Conservation (phyloP, 2,329 filamentous ascomycete species). For the Colletotrichum sp. region DNA sequence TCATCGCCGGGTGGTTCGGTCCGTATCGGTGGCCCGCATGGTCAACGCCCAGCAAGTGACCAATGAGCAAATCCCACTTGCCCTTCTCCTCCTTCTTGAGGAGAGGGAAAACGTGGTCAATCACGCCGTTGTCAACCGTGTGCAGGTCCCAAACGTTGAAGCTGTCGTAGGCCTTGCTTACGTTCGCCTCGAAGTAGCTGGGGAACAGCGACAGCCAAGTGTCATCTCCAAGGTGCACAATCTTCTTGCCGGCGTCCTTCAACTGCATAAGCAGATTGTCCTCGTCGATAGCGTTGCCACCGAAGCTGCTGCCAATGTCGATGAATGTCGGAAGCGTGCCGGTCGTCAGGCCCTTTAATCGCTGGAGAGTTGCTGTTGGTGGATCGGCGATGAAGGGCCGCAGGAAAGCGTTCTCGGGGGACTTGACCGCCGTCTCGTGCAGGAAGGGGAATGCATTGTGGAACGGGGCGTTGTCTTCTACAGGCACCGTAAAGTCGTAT, state of each 20-base stretch:
- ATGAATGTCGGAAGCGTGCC: conserved; percentile 95
- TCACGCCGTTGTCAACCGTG: conserved; percentile 94
- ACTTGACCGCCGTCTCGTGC: conserved; percentile 77
- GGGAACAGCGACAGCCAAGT: conserved; percentile 96
- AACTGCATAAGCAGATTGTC: conserved; percentile 77
- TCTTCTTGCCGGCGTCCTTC: conserved; percentile 67
- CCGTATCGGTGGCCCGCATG: conserved; percentile 97
- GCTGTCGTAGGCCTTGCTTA: conserved; percentile 90
- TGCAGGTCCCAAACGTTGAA: conserved; percentile 99
- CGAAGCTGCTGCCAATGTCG: conserved; percentile 93
- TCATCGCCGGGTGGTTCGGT: conserved; percentile 91
- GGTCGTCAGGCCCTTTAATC: conserved; percentile 92
- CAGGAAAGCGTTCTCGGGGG: conserved; percentile 84
- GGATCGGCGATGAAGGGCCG: conserved; percentile 97
- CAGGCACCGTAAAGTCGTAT: conserved; percentile 95
- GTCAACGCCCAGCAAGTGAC: conserved; percentile 93
- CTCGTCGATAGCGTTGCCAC: conserved; percentile 93
- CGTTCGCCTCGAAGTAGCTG: conserved; percentile 85
- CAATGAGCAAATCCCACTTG: conserved; percentile 94
- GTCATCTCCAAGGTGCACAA: conserved; percentile 96
- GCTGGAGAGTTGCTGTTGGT: conserved; percentile 89
- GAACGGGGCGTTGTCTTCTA: conserved; percentile 63
- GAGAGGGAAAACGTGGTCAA: conserved; percentile 86
- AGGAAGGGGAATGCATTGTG: conserved; percentile 89
- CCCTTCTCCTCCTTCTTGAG: conserved; percentile 66